Percentiles rank a stretch among this genome's conserved stretches.
Conservation (phyloP, 345 rosid genomes). For the Citrus mangshanensis region DNA sequence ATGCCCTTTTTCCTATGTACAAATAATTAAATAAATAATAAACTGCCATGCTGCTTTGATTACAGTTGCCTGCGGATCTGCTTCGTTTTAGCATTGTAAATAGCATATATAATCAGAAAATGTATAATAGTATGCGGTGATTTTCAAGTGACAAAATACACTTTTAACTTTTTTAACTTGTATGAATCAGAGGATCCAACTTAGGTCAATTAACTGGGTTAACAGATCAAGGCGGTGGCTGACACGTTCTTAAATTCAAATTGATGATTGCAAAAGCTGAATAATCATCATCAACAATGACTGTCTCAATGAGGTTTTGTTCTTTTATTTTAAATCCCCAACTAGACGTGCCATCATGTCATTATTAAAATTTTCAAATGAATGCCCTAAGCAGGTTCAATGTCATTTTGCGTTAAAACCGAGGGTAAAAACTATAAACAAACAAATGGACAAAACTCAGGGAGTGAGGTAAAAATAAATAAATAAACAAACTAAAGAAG, state of each 20-base stretch:
- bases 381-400: not conserved
- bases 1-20: not conserved
- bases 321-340: not conserved
- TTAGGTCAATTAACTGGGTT: not conserved
- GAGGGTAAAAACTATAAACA: not conserved
- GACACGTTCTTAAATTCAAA: constrained; percentile 3
- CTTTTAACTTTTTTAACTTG: not conserved
- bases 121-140: too few species aligned
- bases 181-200: not conserved
- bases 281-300: not conserved
- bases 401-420: not conserved
- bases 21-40: not conserved
- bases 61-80: not conserved
- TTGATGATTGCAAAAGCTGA: not conserved
- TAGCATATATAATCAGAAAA: too few species aligned
- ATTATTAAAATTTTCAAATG: constrained; percentile 1
- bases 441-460: not conserved
- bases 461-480: not conserved
- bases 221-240: constrained; percentile 5
- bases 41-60: not conserved
- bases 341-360: constrained; percentile 28
- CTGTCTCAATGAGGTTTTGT: not conserved
- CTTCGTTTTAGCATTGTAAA: too few species aligned
- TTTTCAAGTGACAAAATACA: not conserved
- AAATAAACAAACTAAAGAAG: not conserved